Percentiles rank a stretch among this genome's conserved stretches.
These are phyloP conservation scores for Nannochloropsis granulata DNA, from an alignment of 108 stramenopile genomes.

Conservation along the genomic window DNA sequence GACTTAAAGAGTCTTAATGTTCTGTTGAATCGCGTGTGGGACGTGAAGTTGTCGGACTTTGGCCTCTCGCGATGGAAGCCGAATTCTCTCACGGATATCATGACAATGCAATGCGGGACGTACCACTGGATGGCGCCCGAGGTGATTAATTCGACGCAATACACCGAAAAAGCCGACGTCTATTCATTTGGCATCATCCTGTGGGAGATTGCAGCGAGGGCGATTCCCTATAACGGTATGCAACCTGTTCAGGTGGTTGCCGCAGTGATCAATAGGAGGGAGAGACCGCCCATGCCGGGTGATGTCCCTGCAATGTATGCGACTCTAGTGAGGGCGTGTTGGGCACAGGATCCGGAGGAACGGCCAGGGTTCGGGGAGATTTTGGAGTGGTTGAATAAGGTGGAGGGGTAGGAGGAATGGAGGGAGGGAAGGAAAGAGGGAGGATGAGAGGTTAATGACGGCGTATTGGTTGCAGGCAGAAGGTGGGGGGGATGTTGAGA, in stretches of 20 bases:
- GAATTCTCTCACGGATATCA: constrained; percentile 18
- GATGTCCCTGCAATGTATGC: neutral
- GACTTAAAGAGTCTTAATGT: constrained; percentile 40
- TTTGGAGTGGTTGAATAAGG: neutral
- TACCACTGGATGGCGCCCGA: constrained; percentile 51
- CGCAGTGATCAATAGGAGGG: constrained; percentile 17
- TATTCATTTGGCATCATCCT: constrained; percentile 45
- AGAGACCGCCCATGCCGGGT: constrained; percentile 19
- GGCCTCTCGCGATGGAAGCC: constrained; percentile 38
- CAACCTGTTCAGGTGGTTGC: constrained; percentile 36
- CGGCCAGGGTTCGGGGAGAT: constrained; percentile 19
- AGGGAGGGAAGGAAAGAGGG: neutral
- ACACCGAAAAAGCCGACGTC: constrained; percentile 46
- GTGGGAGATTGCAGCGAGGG: constrained; percentile 37
- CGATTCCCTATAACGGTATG: constrained; percentile 44
- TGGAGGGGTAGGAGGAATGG: neutral
- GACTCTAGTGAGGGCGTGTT: constrained; percentile 15
- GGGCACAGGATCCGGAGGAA: constrained; percentile 12
- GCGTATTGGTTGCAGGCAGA: too few relatives aligned
- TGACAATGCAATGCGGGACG: constrained; percentile 41
- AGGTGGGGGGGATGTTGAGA: too few relatives aligned
- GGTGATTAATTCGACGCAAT: constrained; percentile 39
- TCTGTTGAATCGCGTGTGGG: constrained; percentile 29
- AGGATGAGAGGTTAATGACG: neutral
- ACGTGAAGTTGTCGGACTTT: constrained; percentile 37